Base-by-base conservation (phyloP, 2,329 filamentous ascomycete species). In the Septoria petroselini region DNA sequence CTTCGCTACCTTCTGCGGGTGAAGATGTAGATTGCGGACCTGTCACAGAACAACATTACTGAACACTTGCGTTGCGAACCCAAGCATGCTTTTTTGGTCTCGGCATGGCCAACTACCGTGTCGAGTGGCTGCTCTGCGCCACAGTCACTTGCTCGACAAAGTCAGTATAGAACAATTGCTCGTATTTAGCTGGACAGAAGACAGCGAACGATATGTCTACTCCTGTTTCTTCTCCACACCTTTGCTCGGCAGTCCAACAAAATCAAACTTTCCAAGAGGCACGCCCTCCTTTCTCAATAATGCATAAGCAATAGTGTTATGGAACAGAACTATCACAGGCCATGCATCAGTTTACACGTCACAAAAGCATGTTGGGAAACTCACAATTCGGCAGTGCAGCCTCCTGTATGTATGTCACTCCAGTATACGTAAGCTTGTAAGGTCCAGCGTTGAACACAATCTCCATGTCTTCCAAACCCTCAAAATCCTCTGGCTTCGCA, bases 1-100 rank as follows among this genome's bases (percentile, higher is more conserved):
- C 73, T 88, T 4, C 78, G 85, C 4, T 88, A 89, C 61, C 72
- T 89, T 3, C 77, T 88, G 62, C 77, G 81, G 4, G 79, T 87
- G 40, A 76, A 75, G 48, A 65, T 65, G 58, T 58, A 33, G 53
- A n/a, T n/a, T n/a, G n/a, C n/a, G n/a, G n/a, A n/a, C n/a, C n/a
- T n/a, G n/a, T n/a, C n/a, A n/a, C n/a, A n/a, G n/a, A n/a, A n/a
- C n/a, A n/a, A n/a, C n/a, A n/a, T n/a, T n/a, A n/a, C n/a, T n/a
- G n/a, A n/a, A n/a, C n/a, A n/a, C n/a, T n/a, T n/a, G n/a, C n/a
- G n/a, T n/a, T n/a, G n/a, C n/a, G n/a, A n/a, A n/a, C n/a, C n/a
- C n/a, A n/a, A n/a, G n/a, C n/a, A n/a, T n/a, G n/a, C n/a, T n/a
- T n/a, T n/a, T n/a, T n/a, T n/a, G n/a, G n/a, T n/a, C n/a, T n/a